Evolutionary conservation across 2,329 filamentous ascomycete species (phyloP), one percentile per base, ranked within the genome.

Genomic region (Laburnicola sp.): DNA sequence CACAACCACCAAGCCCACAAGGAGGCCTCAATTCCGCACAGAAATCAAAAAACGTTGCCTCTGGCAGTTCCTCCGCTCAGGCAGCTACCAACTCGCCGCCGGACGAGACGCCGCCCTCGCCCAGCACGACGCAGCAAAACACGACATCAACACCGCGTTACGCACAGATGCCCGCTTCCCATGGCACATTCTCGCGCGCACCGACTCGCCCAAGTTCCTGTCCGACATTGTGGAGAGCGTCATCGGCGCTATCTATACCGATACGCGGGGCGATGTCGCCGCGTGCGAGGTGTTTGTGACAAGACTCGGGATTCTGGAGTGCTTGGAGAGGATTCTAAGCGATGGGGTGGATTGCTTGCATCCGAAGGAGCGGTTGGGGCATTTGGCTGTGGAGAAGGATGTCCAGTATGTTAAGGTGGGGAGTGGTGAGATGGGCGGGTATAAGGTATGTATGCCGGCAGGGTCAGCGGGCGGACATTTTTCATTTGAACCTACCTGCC

Each of bases 211-310:
- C 11, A 97, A 97, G 66, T 88, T 89, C 70, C 87, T 88, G 71
- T 93, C 88, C 0, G 92, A 97, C 69, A 74, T 97, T 6, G 78
- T 97, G 7, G 93, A 97, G 74, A 83, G 84, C 28, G 69, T 95
- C 0, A 72, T 97, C 0, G 93, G 89, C 0, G 92, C 91, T 0
- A 80, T 97, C 0, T 97, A 88, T 78, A 77, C 96, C 21, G 94
- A 97, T 69, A 88, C 40, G 28, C 10, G 41, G 1, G 62, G 57
- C 0, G 59, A 80, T 0, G 66, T 90, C 10, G 75, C 75, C 0
- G 69, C 68, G 0, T 95, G 90, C 62, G 76, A 80, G 43, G 64
- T 46, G 0, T 78, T 97, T 32, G 68, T 90, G 0, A 78, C 82
- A 38, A 74, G 76, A 0, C 74, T 91, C 3, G 90, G 90, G 0